Percentiles rank a stretch among this genome's conserved stretches.
These are phyloP conservation scores for Kuraishia molischiana DNA, from an alignment of 805 yeast genomes.

Conservation along the genomic window DNA sequence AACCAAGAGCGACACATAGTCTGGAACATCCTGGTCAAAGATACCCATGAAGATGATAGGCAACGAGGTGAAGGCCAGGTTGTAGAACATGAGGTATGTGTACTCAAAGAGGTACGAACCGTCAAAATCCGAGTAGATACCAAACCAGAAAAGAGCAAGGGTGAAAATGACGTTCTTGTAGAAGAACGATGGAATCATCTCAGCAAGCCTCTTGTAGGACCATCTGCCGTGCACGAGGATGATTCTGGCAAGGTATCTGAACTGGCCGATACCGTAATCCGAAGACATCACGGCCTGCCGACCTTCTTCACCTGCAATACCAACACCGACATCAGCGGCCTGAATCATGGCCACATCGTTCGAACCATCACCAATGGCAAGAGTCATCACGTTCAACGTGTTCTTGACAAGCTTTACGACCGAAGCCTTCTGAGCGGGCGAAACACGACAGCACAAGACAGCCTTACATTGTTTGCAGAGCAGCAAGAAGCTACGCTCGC, in stretches of 20 bases:
- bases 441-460: slow-evolving; percentile 79
- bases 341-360: slow-evolving; percentile 90
- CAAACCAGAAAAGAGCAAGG: slow-evolving; percentile 71
- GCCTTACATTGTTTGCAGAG: slow-evolving; percentile 75
- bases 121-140: slow-evolving; percentile 64
- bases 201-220: slow-evolving; percentile 75
- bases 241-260: slow-evolving; percentile 58
- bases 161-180: slow-evolving; percentile 73
- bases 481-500: slow-evolving; percentile 48
- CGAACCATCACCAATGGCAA: slow-evolving; percentile 85
- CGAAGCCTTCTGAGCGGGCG: slow-evolving; percentile 83
- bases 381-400: slow-evolving; percentile 68
- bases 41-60: slow-evolving; percentile 74
- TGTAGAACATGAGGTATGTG: slow-evolving; percentile 73
- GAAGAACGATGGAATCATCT: slow-evolving; percentile 77
- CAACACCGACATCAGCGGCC: slow-evolving; percentile 81
- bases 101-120: slow-evolving; percentile 74
- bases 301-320: slow-evolving; percentile 90
- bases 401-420: slow-evolving; percentile 74
- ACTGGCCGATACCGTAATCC: slow-evolving; percentile 80
- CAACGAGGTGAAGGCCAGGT: slow-evolving; percentile 73
- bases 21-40: slow-evolving; percentile 74
- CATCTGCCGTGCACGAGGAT: slow-evolving; percentile 77
- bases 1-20: slow-evolving; percentile 55
- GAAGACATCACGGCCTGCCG: slow-evolving; percentile 85